A percentile compares a stretch with the other conserved stretches of the same genome.
phyloP scores from a whole-genome alignment of 176 grass and related monocot genomes.

The Luzula sylvatica region DNA sequence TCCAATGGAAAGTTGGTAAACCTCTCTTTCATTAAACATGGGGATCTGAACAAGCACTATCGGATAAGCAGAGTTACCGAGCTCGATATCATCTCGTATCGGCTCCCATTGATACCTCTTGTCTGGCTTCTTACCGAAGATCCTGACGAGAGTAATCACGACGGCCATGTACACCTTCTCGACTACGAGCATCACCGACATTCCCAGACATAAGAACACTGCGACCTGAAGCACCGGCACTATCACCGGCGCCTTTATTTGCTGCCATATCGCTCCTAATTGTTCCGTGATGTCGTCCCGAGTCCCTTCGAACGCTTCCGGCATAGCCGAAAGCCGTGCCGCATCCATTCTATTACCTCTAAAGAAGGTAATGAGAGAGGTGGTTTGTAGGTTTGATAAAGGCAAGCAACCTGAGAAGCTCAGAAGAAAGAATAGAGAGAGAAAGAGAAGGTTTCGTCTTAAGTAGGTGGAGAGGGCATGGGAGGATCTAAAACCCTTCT shows the following conservation, averaged over 20 bases:
- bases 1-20: conserved; percentile 58
- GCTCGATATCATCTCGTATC: conserved; percentile 45
- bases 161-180: conserved; percentile 79
- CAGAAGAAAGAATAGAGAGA: no score
- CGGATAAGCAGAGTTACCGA: conserved; percentile 42
- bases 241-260: conserved; percentile 40
- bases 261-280: conserved; percentile 41
- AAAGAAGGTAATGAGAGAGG: background rate
- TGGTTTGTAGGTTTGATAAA: background rate
- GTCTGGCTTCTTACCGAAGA: conserved; percentile 32
- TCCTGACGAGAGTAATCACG: conserved; percentile 31
- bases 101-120: conserved; percentile 51
- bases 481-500: no score
- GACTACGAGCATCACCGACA: conserved; percentile 60
- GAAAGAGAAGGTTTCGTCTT: no score
- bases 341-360: background rate
- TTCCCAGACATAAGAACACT: conserved; percentile 48
- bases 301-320: conserved; percentile 14
- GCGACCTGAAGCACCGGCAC: conserved; percentile 48
- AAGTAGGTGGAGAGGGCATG: no score
- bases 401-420: no score
- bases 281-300: conserved; percentile 25
- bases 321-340: conserved; percentile 29
- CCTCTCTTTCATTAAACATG: conserved; percentile 92
- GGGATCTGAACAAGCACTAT: conserved; percentile 91